Evolutionary conservation across 1,284 basidiomycete genomes (phyloP), one percentile per base, ranked within the genome.

Genomic region (Marasmius tenuissimus): DNA sequence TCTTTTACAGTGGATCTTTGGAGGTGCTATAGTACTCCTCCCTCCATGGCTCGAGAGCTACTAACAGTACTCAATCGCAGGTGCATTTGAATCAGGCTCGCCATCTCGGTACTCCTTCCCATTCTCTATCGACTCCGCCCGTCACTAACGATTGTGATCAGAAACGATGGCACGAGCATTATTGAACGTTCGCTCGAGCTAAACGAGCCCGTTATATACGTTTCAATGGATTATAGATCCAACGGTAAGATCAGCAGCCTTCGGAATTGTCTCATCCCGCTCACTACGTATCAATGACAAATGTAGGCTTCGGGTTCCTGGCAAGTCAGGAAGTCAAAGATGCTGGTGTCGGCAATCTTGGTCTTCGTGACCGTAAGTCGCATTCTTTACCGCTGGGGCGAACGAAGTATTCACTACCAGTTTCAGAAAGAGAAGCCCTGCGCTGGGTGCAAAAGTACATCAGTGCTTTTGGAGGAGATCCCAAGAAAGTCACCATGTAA

Each of bases 361-460:
- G 83, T 1, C 70, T 82, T 5, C 72, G 75, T 63, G 77, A 79
- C 65, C 77, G 76, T 78, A 63, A 63, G 73, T 34, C 14, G 12
- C 37, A 35, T 14, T 37, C 7, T 37, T 9, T 9, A 1, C 27
- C 20, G 16, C 10, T 33, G 20, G 50, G 16, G 34, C 14, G 27
- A 4, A 27, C 27, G 27, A 9, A 37, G n/a, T 37, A 37, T 7
- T 54, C n/a, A 35, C 10, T 54, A 18, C n/a, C 11, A 51, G 27
- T 35, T 54, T 5, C 52, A 86, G 84, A 86, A 69, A 80, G 81
- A 10, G 69, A 78, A 39, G 86, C 86, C 0, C 70, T 92, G 14
- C 70, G 84, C 61, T 92, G 89, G 89, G 74, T 90, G 0, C 83
- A 88, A 63, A 78, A 85, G 67, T 87, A 91, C 66, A 87, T 91